Base-by-base conservation (phyloP, 2,329 filamentous ascomycete genomes). In the Parastagonospora avenae region DNA sequence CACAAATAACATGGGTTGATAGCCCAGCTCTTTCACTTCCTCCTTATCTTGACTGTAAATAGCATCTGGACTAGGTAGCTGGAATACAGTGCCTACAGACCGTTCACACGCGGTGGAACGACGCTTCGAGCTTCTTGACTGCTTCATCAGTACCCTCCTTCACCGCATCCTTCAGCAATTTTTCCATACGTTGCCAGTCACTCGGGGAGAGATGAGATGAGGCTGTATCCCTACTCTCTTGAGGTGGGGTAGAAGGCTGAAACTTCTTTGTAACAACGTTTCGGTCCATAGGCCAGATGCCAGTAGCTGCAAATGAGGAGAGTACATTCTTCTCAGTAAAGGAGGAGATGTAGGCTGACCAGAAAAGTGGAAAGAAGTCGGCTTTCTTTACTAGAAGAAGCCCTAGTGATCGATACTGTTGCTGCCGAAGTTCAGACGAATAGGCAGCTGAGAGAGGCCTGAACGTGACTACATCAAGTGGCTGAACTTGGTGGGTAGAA, bases 401-500 rank as follows among this genome's bases (percentile, higher is more conserved):
- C 36, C 44, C 44, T 28, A 40, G 16, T 15, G 36, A 40, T 27
- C 36, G 36, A 33, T 46, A 29, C 32, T 40, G 36, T 24, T 40
- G 38, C 38, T n/a, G n/a, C 11, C n/a, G n/a, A n/a, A n/a, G n/a
- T n/a, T n/a, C n/a, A n/a, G n/a, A n/a, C n/a, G n/a, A n/a, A n/a
- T n/a, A 48, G 30, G 24, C n/a, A 16, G 29, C 7, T 28, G 31
- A 42, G 12, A 48, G 32, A 7, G 42, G 42, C 16, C 27, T 15
- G 24, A 49, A 49, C 4, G 43, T 8, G 19, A 11, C 38, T 9
- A 49, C 46, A 37, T 49, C 39, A 31, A 49, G 46, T 9, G 46
- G 46, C 40, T 49, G 39, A n/a, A 49, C 29, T 6, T 14, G 43
- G 31, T 49, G 28, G 30, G 46, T 49, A 11, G 46, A 35, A 49